Conservation (phyloP, 169 alveolate species). For the Cryptosporidium muris region DNA sequence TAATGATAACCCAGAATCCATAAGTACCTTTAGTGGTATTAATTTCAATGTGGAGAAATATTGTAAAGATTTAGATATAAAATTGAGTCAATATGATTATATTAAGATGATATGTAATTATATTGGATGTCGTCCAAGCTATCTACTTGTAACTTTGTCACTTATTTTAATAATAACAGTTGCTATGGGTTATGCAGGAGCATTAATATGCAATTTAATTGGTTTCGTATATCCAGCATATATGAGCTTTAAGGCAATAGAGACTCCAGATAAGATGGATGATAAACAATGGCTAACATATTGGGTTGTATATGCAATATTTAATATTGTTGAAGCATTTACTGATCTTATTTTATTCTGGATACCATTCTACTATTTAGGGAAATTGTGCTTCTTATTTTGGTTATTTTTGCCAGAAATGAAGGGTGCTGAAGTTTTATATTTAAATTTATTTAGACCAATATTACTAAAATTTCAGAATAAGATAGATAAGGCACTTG, state of each 20-base stretch:
- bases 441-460: constrained; percentile 76
- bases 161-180: constrained; percentile 55
- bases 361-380: constrained; percentile 88
- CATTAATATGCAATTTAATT: constrained; percentile 74
- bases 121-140: constrained; percentile 73
- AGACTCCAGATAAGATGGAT: constrained; percentile 81
- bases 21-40: constrained; percentile 57
- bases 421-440: constrained; percentile 77
- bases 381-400: constrained; percentile 84
- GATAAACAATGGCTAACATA: constrained; percentile 91
- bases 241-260: constrained; percentile 87
- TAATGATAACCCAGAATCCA: constrained; percentile 52
- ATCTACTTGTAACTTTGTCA: constrained; percentile 59
- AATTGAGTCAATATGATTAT: background rate
- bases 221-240: constrained; percentile 81
- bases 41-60: constrained; percentile 20
- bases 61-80: constrained; percentile 41
- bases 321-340: constrained; percentile 84
- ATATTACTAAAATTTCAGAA: constrained; percentile 75
- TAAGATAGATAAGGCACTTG: constrained; percentile 76
- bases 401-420: constrained; percentile 84
- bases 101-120: constrained; percentile 28
- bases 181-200: constrained; percentile 78
- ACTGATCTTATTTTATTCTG: constrained; percentile 84
- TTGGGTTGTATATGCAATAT: constrained; percentile 89